These are phyloP conservation scores for Comarum palustre DNA, from an alignment of 306 rosid genomes.

Conservation along the genomic window DNA sequence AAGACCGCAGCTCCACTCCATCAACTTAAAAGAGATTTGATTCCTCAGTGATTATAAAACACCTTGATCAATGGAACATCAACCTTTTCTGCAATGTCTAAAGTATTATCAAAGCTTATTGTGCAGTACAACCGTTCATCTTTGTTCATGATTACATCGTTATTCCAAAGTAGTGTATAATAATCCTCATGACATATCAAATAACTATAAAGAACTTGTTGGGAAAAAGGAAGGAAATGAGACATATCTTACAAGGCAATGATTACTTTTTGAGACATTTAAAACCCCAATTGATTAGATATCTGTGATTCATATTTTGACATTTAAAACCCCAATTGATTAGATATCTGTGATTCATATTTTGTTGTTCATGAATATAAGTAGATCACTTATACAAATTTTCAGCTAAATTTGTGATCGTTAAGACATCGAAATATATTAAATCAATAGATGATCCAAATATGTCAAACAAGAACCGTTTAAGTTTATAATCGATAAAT, in stretches of 20 bases:
- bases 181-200: constrained; percentile 12
- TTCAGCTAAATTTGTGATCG: too few species aligned
- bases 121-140: constrained; percentile 18
- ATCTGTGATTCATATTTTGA: too few species aligned
- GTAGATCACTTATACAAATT: too few species aligned
- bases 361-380: too few species aligned
- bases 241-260: constrained; percentile 20
- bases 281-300: constrained; percentile 2
- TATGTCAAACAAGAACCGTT: too few species aligned
- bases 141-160: constrained; percentile 19
- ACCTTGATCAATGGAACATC: constrained; percentile 16
- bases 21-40: constrained; percentile 22
- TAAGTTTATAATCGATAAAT: too few species aligned
- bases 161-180: constrained; percentile 3
- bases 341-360: too few species aligned
- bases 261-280: constrained; percentile 16
- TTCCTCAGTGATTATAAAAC: constrained; percentile 10
- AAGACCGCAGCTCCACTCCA: constrained; percentile 13
- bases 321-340: too few species aligned
- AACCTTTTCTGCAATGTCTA: not conserved
- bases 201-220: constrained; percentile 8
- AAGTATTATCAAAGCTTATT: constrained; percentile 3
- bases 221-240: constrained; percentile 1
- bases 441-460: too few species aligned
- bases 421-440: too few species aligned